Evolutionary conservation across 129 eudicot genomes (phyloP), one percentile per base, ranked within the genome.

Genomic region (Flaveria linearis): DNA sequence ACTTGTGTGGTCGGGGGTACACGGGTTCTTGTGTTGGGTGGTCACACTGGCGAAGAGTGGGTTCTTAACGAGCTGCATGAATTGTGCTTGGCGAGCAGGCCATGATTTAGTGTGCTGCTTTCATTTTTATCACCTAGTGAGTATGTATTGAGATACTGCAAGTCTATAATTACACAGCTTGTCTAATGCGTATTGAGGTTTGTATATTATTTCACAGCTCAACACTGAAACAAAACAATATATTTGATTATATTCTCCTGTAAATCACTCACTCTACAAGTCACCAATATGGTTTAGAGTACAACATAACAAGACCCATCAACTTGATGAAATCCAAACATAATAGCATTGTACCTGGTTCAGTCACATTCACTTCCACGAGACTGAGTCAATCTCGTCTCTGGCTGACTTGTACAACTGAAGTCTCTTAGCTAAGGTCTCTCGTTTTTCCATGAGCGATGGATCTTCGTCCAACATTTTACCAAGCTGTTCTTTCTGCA

Each of bases 381-480:
- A 87, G 61, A 94, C 98, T 1, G 96, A 63, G 73, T 94, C 98
- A 1, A 94, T 94, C 42, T 94, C 98, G 28, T 94, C 98, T 82
- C 97, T 90, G n/a, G 98, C 96, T 28, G 97, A 84, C 85, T 80
- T 91, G 89, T 88, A 94, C 39, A 94, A 84, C 65, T 79, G 74
- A 65, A 94, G 97, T 82, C 91, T 87, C 85, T 94, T 91, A 30
- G 96, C 96, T 83, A 94, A 70, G 1, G 77, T 16, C 77, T 91
- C 98, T 83, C 97, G 91, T 75, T 84, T 91, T 78, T 83, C 88
- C 98, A 94, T 94, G 4, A 94, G 86, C 2, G 87, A 76, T 0
- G 98, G 98, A 84, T 94, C 98, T 75, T 94, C 98, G 46, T 94
- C 97, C 81, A 94, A 76, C 93, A 94, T 91, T 77, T 75, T 88